phyloP scores from a whole-genome alignment of 148 eudicot species.

The Salicornia ramosissima region DNA sequence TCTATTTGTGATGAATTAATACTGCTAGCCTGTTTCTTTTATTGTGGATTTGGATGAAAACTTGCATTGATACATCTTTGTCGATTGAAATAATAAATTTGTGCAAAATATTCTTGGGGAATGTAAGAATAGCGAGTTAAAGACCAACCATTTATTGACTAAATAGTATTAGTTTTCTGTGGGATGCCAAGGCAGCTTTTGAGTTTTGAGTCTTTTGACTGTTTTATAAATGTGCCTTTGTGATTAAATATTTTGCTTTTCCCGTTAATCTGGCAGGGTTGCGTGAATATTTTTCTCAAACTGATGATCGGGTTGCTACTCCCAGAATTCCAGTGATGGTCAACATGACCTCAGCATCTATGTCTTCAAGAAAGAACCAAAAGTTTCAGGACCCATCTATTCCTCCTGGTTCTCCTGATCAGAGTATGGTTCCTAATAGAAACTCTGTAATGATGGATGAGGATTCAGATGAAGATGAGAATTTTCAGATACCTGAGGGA shows the following conservation, averaged over 20 bases:
- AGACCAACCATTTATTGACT: not conserved
- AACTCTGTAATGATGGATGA: conserved; percentile 80
- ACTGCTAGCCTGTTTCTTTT: conserved; percentile 5
- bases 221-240: not conserved
- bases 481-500: conserved; percentile 60
- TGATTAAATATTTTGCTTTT: conserved; percentile 1
- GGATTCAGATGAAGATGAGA: conserved; percentile 93
- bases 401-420: conserved; percentile 55
- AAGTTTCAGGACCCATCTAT: conserved; percentile 46
- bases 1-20: not conserved
- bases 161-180: conserved; percentile 1
- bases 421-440: conserved; percentile 53
- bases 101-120: no score
- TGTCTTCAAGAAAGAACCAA: conserved; percentile 56
- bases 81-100: not conserved
- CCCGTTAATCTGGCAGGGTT: conserved; percentile 47
- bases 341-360: conserved; percentile 80
- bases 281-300: conserved; percentile 89
- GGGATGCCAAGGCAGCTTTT: not conserved
- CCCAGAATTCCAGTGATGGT: conserved; percentile 98
- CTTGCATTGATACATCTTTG: not conserved
- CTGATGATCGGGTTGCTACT: conserved; percentile 77
- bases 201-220: not conserved
- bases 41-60: no score
- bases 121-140: no score